Evolutionary conservation across 2,329 filamentous ascomycete genomes (phyloP).

Genomic region (Diaporthe nobilis): DNA sequence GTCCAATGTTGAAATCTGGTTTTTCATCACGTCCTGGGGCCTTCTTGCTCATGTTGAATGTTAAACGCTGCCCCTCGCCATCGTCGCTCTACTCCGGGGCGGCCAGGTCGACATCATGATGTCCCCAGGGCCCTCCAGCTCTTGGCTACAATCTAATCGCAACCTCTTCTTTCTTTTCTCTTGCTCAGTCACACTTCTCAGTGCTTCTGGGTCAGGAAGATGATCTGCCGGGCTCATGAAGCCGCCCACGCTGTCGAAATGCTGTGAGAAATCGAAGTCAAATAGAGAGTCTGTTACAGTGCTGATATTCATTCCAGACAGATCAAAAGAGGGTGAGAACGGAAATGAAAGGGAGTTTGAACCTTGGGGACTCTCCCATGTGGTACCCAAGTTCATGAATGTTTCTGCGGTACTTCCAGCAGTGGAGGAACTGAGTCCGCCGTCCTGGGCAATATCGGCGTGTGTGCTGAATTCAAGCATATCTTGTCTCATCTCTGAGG

Average conservation of each 20-base stretch:
- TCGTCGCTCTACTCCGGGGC: neutral
- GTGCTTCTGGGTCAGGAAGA: neutral
- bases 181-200: neutral
- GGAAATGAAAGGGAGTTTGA: neutral
- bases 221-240: slow-evolving; percentile 16
- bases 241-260: neutral
- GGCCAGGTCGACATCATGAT: slow-evolving; percentile 1
- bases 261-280: slow-evolving; percentile 19
- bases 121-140: neutral
- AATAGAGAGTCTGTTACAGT: neutral
- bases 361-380: neutral
- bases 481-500: neutral
- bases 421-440: neutral
- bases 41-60: neutral
- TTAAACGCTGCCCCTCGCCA: slow-evolving; percentile 5
- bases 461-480: neutral
- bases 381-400: neutral
- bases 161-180: neutral
- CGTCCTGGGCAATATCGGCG: neutral
- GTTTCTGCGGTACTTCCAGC: neutral
- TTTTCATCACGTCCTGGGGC: neutral
- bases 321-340: slow-evolving; percentile 6
- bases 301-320: neutral
- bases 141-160: slow-evolving; percentile 15
- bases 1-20: neutral